A percentile compares a stretch with the other conserved stretches of the same genome.
Conservation (phyloP, 2,329 filamentous ascomycete species). For the Neonectria hederae region DNA sequence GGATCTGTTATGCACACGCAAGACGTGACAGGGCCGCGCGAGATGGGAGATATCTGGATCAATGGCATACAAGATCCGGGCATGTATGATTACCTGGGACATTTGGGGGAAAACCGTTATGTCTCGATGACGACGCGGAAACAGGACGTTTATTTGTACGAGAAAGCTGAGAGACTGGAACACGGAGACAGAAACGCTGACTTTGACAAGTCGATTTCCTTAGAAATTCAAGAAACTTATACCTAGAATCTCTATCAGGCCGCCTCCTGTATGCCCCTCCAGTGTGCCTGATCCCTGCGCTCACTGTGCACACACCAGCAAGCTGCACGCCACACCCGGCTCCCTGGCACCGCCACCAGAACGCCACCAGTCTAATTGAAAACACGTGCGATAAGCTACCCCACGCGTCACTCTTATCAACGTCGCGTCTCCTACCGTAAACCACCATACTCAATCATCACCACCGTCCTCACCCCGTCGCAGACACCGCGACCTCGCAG, state of each 20-base stretch:
- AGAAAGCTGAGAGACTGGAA: slow-evolving; percentile 2
- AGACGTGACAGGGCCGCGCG: neutral
- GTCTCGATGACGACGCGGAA: slow-evolving; percentile 15
- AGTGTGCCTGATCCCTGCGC: slow-evolving; percentile 2
- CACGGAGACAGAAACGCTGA: slow-evolving; percentile 2
- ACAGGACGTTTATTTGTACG: slow-evolving; percentile 2
- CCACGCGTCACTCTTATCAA: slow-evolving; percentile 33
- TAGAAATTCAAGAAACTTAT: slow-evolving; percentile 7
- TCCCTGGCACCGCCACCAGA: slow-evolving; percentile 4
- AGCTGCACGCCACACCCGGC: slow-evolving; percentile 29
- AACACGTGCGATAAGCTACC: slow-evolving; percentile 37
- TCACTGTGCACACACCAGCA: slow-evolving; percentile 6
- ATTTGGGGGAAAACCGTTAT: slow-evolving; percentile 15
- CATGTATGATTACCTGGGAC: slow-evolving; percentile 6
- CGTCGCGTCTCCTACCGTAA: slow-evolving; percentile 34
- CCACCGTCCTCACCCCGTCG: slow-evolving; percentile 5
- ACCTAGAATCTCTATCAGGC: neutral
- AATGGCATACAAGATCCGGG: slow-evolving; percentile 1
- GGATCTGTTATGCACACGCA: slow-evolving; percentile 13
- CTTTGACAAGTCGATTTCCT: slow-evolving; percentile 33
- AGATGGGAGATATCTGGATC: neutral
- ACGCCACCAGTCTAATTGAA: slow-evolving; percentile 14
- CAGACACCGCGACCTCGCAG: slow-evolving; percentile 3
- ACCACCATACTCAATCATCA: slow-evolving; percentile 19
- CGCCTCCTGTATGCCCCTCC: too few relatives aligned